phyloP scores from a whole-genome alignment of 2,329 filamentous ascomycete species.

The Hypoxylon sp. region DNA sequence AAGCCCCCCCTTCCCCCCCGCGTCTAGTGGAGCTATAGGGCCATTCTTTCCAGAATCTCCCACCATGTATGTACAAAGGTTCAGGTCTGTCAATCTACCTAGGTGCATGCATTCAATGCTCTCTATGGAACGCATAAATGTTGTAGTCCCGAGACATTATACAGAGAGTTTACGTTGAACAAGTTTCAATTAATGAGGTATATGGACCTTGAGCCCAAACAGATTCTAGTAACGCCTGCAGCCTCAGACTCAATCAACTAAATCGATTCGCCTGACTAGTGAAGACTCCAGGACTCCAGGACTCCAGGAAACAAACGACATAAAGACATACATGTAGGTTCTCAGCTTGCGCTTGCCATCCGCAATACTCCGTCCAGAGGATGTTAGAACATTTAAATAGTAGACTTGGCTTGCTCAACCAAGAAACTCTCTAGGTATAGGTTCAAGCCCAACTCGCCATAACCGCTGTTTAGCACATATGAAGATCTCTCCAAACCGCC shows the following conservation, averaged over 20 bases:
- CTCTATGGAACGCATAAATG: no score
- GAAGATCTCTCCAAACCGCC: slow-evolving; percentile 60
- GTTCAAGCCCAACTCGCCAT: slow-evolving; percentile 59
- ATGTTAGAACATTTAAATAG: not conserved
- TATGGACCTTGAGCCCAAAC: not conserved
- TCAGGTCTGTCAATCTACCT: no score
- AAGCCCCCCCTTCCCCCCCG: no score
- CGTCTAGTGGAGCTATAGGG: not conserved
- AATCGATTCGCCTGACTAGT: not conserved
- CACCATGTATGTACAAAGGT: no score
- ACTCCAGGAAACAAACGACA: not conserved
- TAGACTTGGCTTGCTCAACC: not conserved
- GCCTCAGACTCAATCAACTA: not conserved
- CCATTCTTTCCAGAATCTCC: not conserved
- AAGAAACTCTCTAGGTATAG: slow-evolving; percentile 1
- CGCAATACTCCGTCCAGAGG: not conserved
- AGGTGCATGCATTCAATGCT: no score
- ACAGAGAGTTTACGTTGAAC: no score
- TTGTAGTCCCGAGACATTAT: no score
- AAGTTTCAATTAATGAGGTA: no score
- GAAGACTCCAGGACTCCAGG: not conserved
- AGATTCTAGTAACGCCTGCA: not conserved
- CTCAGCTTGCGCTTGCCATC: not conserved
- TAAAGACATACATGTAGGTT: not conserved
- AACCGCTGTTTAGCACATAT: slow-evolving; percentile 64